These are phyloP conservation scores for Kuraishia hungarica DNA, from an alignment of 805 yeast genomes.

Conservation along the genomic window DNA sequence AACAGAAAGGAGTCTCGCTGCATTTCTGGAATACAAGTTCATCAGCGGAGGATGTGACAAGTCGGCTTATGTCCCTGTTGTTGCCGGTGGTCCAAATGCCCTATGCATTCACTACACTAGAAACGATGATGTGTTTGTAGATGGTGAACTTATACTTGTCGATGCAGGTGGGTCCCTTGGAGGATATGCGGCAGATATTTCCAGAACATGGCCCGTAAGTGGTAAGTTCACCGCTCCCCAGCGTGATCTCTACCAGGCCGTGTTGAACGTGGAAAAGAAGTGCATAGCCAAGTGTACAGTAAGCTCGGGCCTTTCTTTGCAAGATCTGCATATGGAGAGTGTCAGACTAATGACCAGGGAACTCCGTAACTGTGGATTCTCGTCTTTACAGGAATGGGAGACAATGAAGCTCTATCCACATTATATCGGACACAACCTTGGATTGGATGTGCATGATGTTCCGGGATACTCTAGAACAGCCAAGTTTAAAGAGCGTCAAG, in stretches of 20 bases:
- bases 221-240: constrained; percentile 74
- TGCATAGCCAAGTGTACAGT: constrained; percentile 68
- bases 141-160: constrained; percentile 78
- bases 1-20: constrained; percentile 71
- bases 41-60: constrained; percentile 83
- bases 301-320: constrained; percentile 42
- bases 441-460: constrained; percentile 83
- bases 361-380: constrained; percentile 65
- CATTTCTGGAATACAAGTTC: constrained; percentile 77
- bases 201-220: constrained; percentile 91
- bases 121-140: constrained; percentile 73
- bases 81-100: constrained; percentile 89
- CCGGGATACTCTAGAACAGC: constrained; percentile 54
- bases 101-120: constrained; percentile 89
- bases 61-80: constrained; percentile 91
- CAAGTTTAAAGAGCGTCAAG: constrained; percentile 59
- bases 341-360: constrained; percentile 52
- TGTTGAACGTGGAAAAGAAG: constrained; percentile 68
- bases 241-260: constrained; percentile 81
- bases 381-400: constrained; percentile 39
- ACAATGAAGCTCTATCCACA: constrained; percentile 74
- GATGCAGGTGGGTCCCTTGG: constrained; percentile 95
- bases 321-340: constrained; percentile 70
- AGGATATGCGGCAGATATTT: constrained; percentile 92
- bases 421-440: constrained; percentile 91